Evolutionary conservation across 1,284 basidiomycete species (phyloP).

Genomic region (Cryptococcus sp.): DNA sequence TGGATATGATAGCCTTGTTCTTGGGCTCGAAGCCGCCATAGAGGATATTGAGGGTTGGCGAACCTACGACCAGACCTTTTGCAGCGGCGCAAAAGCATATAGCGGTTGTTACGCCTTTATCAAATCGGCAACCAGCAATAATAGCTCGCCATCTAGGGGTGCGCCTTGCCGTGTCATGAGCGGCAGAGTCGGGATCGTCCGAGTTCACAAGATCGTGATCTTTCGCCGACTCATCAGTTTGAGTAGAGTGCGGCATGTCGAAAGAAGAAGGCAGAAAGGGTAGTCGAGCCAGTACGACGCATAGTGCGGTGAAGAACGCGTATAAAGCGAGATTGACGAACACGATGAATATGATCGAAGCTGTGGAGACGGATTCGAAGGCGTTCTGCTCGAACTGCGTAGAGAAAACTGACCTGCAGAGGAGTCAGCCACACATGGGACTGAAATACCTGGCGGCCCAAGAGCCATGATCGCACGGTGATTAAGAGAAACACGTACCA

Average conservation of each 20-base stretch:
- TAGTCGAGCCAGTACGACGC: conserved; percentile 22
- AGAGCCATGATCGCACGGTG: too few species aligned
- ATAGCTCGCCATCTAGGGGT: conserved; percentile 7
- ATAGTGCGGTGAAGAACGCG: conserved; percentile 22
- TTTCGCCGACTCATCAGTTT: background rate
- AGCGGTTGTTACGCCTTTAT: conserved; percentile 26
- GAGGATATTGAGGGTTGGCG: conserved; percentile 27
- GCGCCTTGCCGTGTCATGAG: background rate
- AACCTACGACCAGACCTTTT: conserved; percentile 30
- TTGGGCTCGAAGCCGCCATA: conserved; percentile 25
- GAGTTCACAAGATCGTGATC: background rate
- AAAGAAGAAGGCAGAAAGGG: conserved; percentile 18
- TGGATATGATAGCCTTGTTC: conserved; percentile 24
- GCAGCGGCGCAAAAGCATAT: conserved; percentile 36
- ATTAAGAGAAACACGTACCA: too few species aligned
- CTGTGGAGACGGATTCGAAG: conserved; percentile 22
- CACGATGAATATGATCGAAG: conserved; percentile 25
- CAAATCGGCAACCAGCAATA: conserved; percentile 14
- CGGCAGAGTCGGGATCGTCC: background rate
- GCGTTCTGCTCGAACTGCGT: conserved; percentile 26
- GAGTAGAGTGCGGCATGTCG: background rate
- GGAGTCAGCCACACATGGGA: background rate
- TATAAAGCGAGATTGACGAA: conserved; percentile 29
- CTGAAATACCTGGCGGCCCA: too few species aligned
- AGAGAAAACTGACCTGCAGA: conserved; percentile 16